Percentiles rank a stretch among this genome's conserved stretches.
Evolutionary conservation across 176 grass and related monocot genomes (phyloP).

Genomic region (maize (Zea mays)): Zm-B73-REFERENCE-NAM-5.0 NC_050100.1:17050001-17050500

Average conservation of each 20-base stretch:
- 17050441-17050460: conserved; percentile 24
- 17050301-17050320: conserved; percentile 75
- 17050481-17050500: too few species aligned
- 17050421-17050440: conserved; percentile 50
- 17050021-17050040: too few species aligned
- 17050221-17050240: conserved; percentile 86
- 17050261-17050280: conserved; percentile 49
- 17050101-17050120: conserved; percentile 93
- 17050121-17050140: conserved; percentile 71
- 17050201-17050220: conserved; percentile 93
- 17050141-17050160: conserved; percentile 83
- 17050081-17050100: conserved; percentile 19
- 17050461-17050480: not conserved
- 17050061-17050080: not conserved
- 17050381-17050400: conserved; percentile 91
- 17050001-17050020: conserved; percentile 31
- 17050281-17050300: conserved; percentile 71
- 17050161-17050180: conserved; percentile 67
- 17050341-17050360: conserved; percentile 88
- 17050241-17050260: conserved; percentile 96
- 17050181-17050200: conserved; percentile 92
- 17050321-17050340: conserved; percentile 80
- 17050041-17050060: not conserved
- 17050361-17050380: conserved; percentile 97
- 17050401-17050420: conserved; percentile 95